Conservation (phyloP, 2,329 filamentous ascomycete genomes). For the Penicillium palitans region DNA sequence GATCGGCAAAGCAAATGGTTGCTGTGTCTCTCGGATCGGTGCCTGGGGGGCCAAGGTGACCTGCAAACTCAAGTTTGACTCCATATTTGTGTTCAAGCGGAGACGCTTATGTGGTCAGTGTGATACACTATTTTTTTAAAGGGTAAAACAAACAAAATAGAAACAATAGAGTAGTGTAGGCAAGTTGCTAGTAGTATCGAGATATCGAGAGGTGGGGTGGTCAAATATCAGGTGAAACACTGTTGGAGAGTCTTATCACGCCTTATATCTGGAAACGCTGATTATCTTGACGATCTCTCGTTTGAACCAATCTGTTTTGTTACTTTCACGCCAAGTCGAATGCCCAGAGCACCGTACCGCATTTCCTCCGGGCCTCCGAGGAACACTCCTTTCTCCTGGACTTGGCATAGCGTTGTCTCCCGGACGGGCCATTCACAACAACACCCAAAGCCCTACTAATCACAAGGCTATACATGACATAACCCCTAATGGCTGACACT, state of each 20-base stretch:
- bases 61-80: slow-evolving; percentile 18
- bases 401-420: not conserved
- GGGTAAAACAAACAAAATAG: not conserved
- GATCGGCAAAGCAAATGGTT: slow-evolving; percentile 25
- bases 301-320: slow-evolving; percentile 5
- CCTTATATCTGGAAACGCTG: not conserved
- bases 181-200: not conserved
- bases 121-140: not conserved
- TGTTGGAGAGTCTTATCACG: not conserved
- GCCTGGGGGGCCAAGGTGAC: slow-evolving; percentile 19
- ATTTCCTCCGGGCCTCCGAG: not conserved
- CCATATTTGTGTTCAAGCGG: slow-evolving; percentile 1
- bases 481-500: not conserved
- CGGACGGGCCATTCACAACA: not conserved
- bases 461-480: not conserved
- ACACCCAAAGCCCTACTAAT: not conserved
- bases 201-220: not conserved
- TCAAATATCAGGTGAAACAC: not conserved
- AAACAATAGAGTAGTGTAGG: not conserved
- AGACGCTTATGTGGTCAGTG: no score
- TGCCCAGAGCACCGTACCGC: not conserved
- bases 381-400: no score
- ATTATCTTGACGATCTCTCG: not conserved
- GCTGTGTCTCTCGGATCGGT: slow-evolving; percentile 15
- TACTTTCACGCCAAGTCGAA: not conserved